phyloP scores from a whole-genome alignment of 768 basidiomycete genomes.

The Mycena pura region DNA sequence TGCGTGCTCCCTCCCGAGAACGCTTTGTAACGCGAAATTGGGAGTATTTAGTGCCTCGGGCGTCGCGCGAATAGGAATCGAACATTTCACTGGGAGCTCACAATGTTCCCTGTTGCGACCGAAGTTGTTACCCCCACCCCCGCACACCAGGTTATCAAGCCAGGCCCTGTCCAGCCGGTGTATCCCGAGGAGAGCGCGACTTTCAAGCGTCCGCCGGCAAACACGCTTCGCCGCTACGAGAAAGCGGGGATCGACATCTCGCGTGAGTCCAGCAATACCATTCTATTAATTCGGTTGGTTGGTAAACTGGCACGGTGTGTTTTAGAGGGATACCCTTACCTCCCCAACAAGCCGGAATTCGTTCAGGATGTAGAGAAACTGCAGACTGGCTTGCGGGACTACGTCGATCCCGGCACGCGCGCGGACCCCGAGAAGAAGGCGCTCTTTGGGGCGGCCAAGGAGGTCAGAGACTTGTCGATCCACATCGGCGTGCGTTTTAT shows the following conservation, averaged over 20 bases:
- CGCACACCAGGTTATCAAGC: constrained; percentile 22
- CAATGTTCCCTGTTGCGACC: constrained; percentile 25
- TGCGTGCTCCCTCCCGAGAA: constrained; percentile 21
- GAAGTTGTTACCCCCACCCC: constrained; percentile 11
- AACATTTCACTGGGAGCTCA: background rate
- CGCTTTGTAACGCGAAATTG: constrained; percentile 20
- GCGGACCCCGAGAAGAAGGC: constrained; percentile 31
- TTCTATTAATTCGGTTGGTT: background rate
- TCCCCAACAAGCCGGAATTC: constrained; percentile 27
- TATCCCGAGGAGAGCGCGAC: constrained; percentile 21
- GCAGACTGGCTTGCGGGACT: constrained; percentile 23
- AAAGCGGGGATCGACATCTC: constrained; percentile 28
- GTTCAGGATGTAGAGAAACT: constrained; percentile 31
- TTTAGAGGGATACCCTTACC: constrained; percentile 28
- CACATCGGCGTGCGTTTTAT: constrained; percentile 24
- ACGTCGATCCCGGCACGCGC: constrained; percentile 27
- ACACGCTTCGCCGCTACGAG: constrained; percentile 29
- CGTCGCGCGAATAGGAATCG: background rate
- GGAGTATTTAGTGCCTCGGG: constrained; percentile 15
- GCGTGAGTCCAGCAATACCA: constrained; percentile 18
- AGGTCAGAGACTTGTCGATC: constrained; percentile 27
- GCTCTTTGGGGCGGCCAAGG: constrained; percentile 28
- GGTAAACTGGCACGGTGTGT: background rate
- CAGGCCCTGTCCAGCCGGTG: background rate
- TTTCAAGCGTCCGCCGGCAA: constrained; percentile 26